Percentiles rank a stretch among this genome's conserved stretches.
Evolutionary conservation across 2,329 filamentous ascomycete species (phyloP).

Genomic region (Thelonectria blattea): DNA sequence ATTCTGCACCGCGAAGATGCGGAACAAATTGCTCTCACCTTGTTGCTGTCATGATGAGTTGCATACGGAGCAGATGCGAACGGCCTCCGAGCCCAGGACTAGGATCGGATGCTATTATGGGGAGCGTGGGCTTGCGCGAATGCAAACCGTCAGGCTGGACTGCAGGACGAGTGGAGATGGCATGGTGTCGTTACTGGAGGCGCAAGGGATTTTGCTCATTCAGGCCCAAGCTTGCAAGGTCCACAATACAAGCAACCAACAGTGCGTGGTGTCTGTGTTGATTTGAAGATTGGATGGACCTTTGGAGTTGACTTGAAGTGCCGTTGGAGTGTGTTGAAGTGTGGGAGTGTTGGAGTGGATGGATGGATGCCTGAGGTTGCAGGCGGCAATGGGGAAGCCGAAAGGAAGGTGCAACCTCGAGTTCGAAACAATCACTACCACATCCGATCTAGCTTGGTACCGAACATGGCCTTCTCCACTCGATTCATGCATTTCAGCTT

Average conservation of each 20-base stretch:
- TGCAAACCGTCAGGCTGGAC: constrained; percentile 17
- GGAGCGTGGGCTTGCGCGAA: constrained; percentile 9
- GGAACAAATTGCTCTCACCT: constrained; percentile 6
- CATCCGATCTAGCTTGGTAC: neutral
- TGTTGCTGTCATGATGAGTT: constrained; percentile 14
- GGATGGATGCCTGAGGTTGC: constrained; percentile 7
- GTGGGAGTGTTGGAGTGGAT: neutral
- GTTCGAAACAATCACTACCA: neutral
- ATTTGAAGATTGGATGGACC: neutral
- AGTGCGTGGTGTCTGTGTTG: neutral
- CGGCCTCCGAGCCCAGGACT: constrained; percentile 20
- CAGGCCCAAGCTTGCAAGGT: constrained; percentile 15
- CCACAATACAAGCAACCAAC: constrained; percentile 18
- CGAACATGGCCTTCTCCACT: neutral
- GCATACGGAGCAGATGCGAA: constrained; percentile 18
- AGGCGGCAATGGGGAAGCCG: neutral
- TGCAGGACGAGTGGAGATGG: constrained; percentile 13
- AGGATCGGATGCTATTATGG: constrained; percentile 20
- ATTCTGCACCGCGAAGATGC: constrained; percentile 3
- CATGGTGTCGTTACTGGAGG: constrained; percentile 13
- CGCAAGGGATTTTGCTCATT: constrained; percentile 11
- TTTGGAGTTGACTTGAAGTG: neutral
- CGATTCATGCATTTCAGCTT: neutral
- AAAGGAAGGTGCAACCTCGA: neutral
- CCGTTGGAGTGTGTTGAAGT: neutral